Evolutionary conservation across 371 early-diverging fungal genomes (phyloP).

Genomic region (Mortierella polycephala): DNA sequence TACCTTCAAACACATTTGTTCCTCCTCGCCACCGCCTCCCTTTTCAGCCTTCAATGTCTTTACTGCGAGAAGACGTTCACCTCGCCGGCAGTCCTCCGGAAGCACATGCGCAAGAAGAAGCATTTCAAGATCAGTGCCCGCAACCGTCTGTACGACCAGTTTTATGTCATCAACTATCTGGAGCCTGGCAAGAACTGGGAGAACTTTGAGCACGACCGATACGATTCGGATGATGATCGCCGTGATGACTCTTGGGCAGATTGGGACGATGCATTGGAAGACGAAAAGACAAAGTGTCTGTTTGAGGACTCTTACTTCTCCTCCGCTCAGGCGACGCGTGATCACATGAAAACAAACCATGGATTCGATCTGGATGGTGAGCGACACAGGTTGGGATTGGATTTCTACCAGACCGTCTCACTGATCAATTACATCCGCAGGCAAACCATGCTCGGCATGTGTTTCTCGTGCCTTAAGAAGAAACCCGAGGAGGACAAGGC

Average conservation of each 20-base stretch:
- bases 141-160: constrained; percentile 92
- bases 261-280: constrained; percentile 80
- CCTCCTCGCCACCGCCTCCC: background rate
- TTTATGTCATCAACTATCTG: constrained; percentile 95
- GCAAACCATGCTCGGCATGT: constrained; percentile 70
- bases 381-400: constrained; percentile 65
- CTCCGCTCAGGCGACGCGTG: constrained; percentile 71
- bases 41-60: constrained; percentile 82
- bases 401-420: constrained; percentile 86
- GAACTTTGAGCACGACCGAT: constrained; percentile 80
- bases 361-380: constrained; percentile 79
- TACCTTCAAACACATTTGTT: background rate
- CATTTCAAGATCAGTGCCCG: constrained; percentile 94
- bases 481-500: constrained; percentile 64
- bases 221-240: constrained; percentile 78
- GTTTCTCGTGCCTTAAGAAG: constrained; percentile 74
- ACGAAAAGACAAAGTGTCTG: constrained; percentile 76
- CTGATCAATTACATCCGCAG: constrained; percentile 92
- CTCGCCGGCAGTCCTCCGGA: constrained; percentile 86
- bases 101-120: constrained; percentile 99
- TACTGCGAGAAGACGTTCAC: constrained; percentile 97
- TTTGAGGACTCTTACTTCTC: constrained; percentile 76
- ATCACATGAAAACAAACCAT: constrained; percentile 80
- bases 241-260: constrained; percentile 81
- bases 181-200: constrained; percentile 96